A percentile compares a stretch with the other conserved stretches of the same genome.
Evolutionary conservation across 75 land plant species (phyloP).

Genomic region (Ceratopteris richardii): DNA sequence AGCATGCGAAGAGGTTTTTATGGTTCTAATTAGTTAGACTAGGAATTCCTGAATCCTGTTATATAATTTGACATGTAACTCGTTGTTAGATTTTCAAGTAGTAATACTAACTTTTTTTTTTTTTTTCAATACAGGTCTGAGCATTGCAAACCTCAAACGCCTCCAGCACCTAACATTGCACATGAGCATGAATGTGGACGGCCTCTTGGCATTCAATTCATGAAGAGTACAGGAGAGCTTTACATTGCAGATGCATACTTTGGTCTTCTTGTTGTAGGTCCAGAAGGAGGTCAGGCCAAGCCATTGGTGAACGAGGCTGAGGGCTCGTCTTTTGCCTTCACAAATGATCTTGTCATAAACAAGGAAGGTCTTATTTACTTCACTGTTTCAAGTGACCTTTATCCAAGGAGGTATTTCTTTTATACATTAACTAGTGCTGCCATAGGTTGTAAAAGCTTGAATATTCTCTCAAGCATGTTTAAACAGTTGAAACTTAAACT

Average conservation of each 20-base stretch:
- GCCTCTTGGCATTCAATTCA: slow-evolving; percentile 61
- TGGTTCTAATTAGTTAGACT: too few relatives aligned
- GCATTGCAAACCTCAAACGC: slow-evolving; percentile 8
- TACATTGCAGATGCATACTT: slow-evolving; percentile 77
- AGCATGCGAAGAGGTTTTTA: too few relatives aligned
- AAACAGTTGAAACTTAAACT: too few relatives aligned
- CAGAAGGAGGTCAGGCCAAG: slow-evolving; percentile 59
- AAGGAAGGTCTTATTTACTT: slow-evolving; percentile 52
- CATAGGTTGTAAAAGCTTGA: background rate
- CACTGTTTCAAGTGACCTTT: slow-evolving; percentile 58
- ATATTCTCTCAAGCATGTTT: background rate
- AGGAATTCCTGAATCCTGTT: too few relatives aligned
- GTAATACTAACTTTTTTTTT: too few relatives aligned
- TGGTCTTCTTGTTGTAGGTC: slow-evolving; percentile 59
- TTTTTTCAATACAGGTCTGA: slow-evolving; percentile 18
- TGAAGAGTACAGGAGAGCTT: slow-evolving; percentile 57
- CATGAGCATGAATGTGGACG: slow-evolving; percentile 65
- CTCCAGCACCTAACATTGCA: slow-evolving; percentile 1
- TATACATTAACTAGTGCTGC: background rate
- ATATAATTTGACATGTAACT: too few relatives aligned
- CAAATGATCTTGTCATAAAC: slow-evolving; percentile 66
- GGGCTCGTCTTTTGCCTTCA: slow-evolving; percentile 44
- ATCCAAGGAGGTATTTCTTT: slow-evolving; percentile 44
- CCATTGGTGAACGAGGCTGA: slow-evolving; percentile 36
- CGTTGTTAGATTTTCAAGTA: too few relatives aligned